Evolutionary conservation across 2,329 filamentous ascomycete genomes (phyloP).

Genomic region (Lachnellula arida): DNA sequence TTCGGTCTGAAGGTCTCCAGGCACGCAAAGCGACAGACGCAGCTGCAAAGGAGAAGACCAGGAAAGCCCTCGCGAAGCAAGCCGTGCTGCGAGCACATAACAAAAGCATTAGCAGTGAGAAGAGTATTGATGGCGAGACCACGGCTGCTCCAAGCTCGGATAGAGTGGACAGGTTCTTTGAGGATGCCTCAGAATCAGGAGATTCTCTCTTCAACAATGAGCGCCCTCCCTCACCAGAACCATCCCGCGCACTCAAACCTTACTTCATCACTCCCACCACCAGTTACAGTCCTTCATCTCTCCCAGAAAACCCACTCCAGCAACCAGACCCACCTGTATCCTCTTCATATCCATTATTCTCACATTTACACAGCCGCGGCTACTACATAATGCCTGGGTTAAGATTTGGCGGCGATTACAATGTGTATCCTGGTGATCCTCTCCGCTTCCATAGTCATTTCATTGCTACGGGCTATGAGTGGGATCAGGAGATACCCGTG

Average conservation of each 20-base stretch:
- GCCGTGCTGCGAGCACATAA: conserved; percentile 21
- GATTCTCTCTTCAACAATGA: conserved; percentile 21
- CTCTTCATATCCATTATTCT: conserved; percentile 69
- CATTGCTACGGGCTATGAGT: conserved; percentile 75
- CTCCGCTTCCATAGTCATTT: conserved; percentile 95
- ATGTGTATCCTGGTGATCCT: conserved; percentile 92
- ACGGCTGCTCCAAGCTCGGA: not conserved
- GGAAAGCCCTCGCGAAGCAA: conserved; percentile 25
- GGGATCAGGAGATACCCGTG: conserved; percentile 81
- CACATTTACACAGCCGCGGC: conserved; percentile 69
- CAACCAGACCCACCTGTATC: conserved; percentile 37
- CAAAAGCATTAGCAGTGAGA: not conserved
- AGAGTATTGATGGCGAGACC: not conserved
- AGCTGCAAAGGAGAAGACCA: conserved; percentile 20
- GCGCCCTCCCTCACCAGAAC: conserved; percentile 34
- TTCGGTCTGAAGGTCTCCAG: conserved; percentile 40
- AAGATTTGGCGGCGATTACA: conserved; percentile 90
- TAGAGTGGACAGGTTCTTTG: not conserved
- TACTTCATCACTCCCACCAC: conserved; percentile 40
- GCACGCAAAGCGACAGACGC: conserved; percentile 37
- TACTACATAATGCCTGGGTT: conserved; percentile 91
- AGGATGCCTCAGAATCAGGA: conserved; percentile 1
- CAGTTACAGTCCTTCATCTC: conserved; percentile 37
- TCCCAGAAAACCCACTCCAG: conserved; percentile 20
- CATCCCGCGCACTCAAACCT: conserved; percentile 14